These are phyloP conservation scores for Cochlearia excelsa DNA, from an alignment of 345 rosid species.

Conservation along the genomic window DNA sequence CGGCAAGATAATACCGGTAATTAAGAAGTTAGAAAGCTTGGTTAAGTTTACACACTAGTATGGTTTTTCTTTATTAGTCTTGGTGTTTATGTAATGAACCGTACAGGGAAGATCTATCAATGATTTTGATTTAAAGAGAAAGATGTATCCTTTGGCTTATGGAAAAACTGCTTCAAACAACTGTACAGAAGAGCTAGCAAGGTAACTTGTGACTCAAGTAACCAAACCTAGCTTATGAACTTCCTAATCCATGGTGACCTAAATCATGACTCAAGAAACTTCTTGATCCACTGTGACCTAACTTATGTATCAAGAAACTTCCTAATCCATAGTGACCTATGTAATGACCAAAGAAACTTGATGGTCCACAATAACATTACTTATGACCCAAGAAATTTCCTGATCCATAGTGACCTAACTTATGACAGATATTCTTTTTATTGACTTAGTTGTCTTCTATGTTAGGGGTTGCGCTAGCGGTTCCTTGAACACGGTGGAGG, in stretches of 20 bases:
- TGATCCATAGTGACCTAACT: constrained; percentile 14
- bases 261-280: no score
- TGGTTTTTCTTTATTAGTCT: background rate
- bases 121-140: constrained; percentile 27
- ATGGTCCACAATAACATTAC: no score
- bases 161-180: constrained; percentile 18
- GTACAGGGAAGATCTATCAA: constrained; percentile 39
- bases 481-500: constrained; percentile 38
- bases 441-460: background rate
- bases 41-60: no score
- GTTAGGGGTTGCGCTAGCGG: constrained; percentile 29
- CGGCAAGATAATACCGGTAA: constrained; percentile 37
- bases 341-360: no score
- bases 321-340: no score
- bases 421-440: constrained; percentile 17
- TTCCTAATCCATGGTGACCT: no score
- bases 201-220: constrained; percentile 26
- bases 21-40: no score
- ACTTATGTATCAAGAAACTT: no score
- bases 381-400: no score
- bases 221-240: no score
- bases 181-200: constrained; percentile 3
- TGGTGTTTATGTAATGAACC: background rate
- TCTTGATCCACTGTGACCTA: no score
- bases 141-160: constrained; percentile 32